Evolutionary conservation across 768 basidiomycete genomes (phyloP).

Genomic region (Udeniomyces megalosporus): DNA sequence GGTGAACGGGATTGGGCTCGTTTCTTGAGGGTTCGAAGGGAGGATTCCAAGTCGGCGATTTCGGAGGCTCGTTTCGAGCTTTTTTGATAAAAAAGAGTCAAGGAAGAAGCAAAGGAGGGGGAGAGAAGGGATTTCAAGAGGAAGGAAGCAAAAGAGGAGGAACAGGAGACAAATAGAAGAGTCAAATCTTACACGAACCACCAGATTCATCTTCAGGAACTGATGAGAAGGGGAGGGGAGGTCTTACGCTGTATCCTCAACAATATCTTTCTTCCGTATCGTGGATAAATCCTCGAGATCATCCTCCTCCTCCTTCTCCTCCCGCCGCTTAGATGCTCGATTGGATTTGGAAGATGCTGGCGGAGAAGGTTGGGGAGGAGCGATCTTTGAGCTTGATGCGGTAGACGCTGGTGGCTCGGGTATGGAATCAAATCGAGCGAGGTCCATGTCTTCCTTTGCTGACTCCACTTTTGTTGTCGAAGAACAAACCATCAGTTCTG

Average conservation of each 20-base stretch:
- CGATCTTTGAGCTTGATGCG: too few relatives aligned
- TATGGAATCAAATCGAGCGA: background rate
- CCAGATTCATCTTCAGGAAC: too few relatives aligned
- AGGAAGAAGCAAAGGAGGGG: background rate
- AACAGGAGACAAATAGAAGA: background rate
- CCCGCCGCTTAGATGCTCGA: too few relatives aligned
- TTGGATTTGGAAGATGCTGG: conserved; percentile 1
- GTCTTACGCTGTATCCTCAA: conserved; percentile 17
- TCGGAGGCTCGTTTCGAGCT: conserved; percentile 10
- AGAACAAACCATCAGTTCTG: background rate
- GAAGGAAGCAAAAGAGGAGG: conserved; percentile 8
- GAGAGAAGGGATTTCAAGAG: conserved; percentile 1
- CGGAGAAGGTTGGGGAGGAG: too few relatives aligned
- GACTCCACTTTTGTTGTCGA: background rate
- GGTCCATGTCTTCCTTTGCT: background rate
- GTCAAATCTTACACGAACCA: too few relatives aligned
- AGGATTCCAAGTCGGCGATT: conserved; percentile 52
- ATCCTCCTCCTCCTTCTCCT: conserved; percentile 32
- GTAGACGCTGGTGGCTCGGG: background rate
- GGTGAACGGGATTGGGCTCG: conserved; percentile 32
- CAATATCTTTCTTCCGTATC: conserved; percentile 1
- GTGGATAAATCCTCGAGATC: conserved; percentile 13
- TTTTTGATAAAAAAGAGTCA: too few relatives aligned
- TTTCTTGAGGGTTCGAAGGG: conserved; percentile 61
- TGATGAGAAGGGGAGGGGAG: too few relatives aligned